phyloP scores from a whole-genome alignment of 768 basidiomycete species.

The Auricularia auricula-judae region DNA sequence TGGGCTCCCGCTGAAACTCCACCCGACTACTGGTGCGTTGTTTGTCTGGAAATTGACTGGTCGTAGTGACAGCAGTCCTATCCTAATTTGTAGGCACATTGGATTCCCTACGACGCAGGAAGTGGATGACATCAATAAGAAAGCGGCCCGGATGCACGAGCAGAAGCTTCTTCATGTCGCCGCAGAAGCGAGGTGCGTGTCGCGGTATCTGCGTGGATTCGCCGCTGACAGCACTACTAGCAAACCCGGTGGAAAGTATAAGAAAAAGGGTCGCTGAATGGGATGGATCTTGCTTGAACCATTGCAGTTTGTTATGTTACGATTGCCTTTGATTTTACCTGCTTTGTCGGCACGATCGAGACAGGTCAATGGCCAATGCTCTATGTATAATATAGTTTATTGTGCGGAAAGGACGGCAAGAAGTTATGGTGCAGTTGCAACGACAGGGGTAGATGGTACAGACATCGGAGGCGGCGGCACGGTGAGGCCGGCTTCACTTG shows the following conservation, averaged over 20 bases:
- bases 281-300: not conserved
- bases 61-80: too few species aligned
- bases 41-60: not conserved
- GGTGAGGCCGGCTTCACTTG: not conserved
- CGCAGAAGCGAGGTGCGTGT: slow-evolving; percentile 42
- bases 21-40: slow-evolving; percentile 56
- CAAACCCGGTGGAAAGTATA: not conserved
- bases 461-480: not conserved
- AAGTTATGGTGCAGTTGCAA: not conserved
- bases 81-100: slow-evolving; percentile 38
- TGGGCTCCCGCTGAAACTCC: slow-evolving; percentile 69
- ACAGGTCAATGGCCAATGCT: too few species aligned
- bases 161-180: slow-evolving; percentile 51
- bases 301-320: not conserved
- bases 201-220: too few species aligned
- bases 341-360: too few species aligned
- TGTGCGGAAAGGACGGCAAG: not conserved
- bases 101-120: slow-evolving; percentile 85
- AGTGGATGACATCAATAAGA: slow-evolving; percentile 59
- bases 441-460: not conserved
- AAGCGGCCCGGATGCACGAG: slow-evolving; percentile 61
- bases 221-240: not conserved
- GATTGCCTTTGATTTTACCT: too few species aligned
- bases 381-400: not conserved
- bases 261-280: not conserved